Percentiles rank a stretch among this genome's conserved stretches.
These are phyloP conservation scores for Vaccinium macrocarpon DNA, from an alignment of 148 eudicot genomes.

Conservation along the genomic window DNA sequence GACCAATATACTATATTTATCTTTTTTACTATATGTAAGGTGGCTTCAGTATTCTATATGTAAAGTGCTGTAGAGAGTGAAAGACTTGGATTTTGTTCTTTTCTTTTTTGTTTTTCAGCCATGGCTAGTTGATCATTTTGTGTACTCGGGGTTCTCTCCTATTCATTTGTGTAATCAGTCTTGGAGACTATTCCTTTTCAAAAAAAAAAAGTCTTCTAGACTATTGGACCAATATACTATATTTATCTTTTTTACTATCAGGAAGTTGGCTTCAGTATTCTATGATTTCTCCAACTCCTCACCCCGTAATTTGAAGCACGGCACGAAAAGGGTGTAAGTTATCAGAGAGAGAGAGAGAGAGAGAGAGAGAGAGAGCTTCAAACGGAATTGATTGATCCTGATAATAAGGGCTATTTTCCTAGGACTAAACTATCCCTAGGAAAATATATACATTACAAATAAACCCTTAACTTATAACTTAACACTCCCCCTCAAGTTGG, in stretches of 20 bases:
- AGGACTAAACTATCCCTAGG: no score
- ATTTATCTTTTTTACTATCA: background rate
- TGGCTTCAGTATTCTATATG: background rate
- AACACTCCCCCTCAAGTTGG: no score
- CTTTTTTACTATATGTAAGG: background rate
- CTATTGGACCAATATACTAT: background rate
- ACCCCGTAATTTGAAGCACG: no score
- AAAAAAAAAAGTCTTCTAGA: no score
- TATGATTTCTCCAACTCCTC: no score
- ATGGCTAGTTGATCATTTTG: background rate
- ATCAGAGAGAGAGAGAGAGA: no score
- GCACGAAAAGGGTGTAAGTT: no score
- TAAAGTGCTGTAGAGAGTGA: background rate
- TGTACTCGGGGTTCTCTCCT: background rate
- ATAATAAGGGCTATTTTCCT: no score
- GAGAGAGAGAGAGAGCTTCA: no score
- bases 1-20: background rate
- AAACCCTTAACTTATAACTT: no score
- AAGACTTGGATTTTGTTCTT: background rate
- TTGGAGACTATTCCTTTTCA: background rate
- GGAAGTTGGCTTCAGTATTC: background rate
- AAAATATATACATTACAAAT: no score
- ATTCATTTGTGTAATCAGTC: background rate
- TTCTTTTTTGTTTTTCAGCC: background rate
- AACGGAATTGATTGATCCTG: no score